Evolutionary conservation across 192 early-diverging fungal species (phyloP).

Genomic region (Coemansia sp.): DNA sequence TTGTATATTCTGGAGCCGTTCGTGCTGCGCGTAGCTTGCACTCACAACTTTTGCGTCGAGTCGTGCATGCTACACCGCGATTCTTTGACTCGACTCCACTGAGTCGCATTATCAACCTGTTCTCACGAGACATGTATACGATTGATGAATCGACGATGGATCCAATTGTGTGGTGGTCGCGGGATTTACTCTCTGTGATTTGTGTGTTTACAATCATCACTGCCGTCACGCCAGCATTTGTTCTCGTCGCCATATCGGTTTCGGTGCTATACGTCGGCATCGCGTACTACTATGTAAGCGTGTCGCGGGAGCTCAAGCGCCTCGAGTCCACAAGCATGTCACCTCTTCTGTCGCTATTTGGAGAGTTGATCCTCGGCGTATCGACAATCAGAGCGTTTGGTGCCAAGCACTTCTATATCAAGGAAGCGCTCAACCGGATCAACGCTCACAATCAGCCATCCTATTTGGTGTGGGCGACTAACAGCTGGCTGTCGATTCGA

Average conservation of each 20-base stretch:
- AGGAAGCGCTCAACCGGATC: conserved; percentile 58
- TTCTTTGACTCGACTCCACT: too few species aligned
- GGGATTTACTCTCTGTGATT: too few species aligned
- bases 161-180: conserved; percentile 34
- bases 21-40: conserved; percentile 62
- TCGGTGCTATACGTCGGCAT: conserved; percentile 47
- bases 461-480: conserved; percentile 60
- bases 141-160: conserved; percentile 63
- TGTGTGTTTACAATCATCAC: too few species aligned
- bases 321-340: conserved; percentile 72
- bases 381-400: conserved; percentile 82
- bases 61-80: too few species aligned
- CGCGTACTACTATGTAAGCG: conserved; percentile 30
- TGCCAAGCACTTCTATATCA: conserved; percentile 63
- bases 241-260: too few species aligned
- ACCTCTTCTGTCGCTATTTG: conserved; percentile 78
- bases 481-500: conserved; percentile 83
- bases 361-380: conserved; percentile 74
- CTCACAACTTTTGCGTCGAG: conserved; percentile 50
- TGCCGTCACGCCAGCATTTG: too few species aligned
- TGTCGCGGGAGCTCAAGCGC: conserved; percentile 84
- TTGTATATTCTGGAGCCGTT: conserved; percentile 55
- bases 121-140: conserved; percentile 80
- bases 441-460: conserved; percentile 69
- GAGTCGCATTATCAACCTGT: conserved; percentile 67